Percentiles rank a stretch among this genome's conserved stretches.
Conservation (phyloP, 2,329 filamentous ascomycete genomes). For the Diaporthe longicolla region DNA sequence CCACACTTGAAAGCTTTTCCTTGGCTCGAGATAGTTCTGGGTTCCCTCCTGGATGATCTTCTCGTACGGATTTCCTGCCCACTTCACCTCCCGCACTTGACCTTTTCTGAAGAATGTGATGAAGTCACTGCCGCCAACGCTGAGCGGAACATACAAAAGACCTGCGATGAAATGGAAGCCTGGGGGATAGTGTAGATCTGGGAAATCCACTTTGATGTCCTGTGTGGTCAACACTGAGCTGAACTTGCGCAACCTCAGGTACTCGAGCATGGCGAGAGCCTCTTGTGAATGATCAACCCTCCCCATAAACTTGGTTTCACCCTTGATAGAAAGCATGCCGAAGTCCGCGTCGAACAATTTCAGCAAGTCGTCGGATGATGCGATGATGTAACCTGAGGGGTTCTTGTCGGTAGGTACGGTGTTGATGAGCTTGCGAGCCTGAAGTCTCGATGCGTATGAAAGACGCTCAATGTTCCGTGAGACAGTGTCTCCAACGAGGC, state of each 20-base stretch:
- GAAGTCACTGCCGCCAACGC: conserved; percentile 82
- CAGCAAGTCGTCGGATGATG: conserved; percentile 87
- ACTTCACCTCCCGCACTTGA: conserved; percentile 82
- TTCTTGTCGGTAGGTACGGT: conserved; percentile 85
- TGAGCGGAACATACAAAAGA: conserved; percentile 85
- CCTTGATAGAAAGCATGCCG: conserved; percentile 84
- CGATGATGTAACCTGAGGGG: conserved; percentile 90
- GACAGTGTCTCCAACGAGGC: conserved; percentile 86
- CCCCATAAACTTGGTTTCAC: conserved; percentile 91
- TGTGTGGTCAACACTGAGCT: conserved; percentile 84
- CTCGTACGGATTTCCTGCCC: conserved; percentile 90
- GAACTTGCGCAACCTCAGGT: conserved; percentile 81
- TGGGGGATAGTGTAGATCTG: conserved; percentile 83
- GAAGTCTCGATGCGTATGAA: conserved; percentile 86
- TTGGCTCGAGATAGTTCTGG: conserved; percentile 80
- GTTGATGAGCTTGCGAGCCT: conserved; percentile 90
- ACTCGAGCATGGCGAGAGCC: conserved; percentile 86
- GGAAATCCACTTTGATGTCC: conserved; percentile 82
- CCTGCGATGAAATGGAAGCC: conserved; percentile 86
- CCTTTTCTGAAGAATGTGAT: conserved; percentile 91
- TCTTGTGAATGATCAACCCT: conserved; percentile 83
- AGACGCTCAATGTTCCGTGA: conserved; percentile 90
- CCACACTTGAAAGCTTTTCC: conserved; percentile 86
- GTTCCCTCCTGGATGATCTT: conserved; percentile 82
- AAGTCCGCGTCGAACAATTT: conserved; percentile 91